These are phyloP conservation scores for Stachybotrys elegans DNA, from an alignment of 2,329 filamentous ascomycete genomes.

Conservation along the genomic window DNA sequence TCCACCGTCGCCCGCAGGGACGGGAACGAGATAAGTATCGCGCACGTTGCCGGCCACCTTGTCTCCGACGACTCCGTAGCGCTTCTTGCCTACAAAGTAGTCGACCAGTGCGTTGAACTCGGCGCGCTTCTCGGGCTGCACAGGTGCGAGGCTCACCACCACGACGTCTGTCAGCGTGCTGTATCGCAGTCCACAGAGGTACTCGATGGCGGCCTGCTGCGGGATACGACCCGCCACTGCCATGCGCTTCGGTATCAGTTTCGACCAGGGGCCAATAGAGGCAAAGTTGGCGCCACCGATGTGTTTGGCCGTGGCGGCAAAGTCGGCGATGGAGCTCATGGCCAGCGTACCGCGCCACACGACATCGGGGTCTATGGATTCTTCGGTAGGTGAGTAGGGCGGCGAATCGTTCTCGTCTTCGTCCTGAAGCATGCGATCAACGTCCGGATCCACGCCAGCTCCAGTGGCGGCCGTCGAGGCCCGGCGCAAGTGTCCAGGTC, in stretches of 20 bases:
- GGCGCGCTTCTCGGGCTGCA: conserved; percentile 52
- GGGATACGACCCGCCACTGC: conserved; percentile 76
- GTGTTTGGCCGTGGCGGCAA: conserved; percentile 73
- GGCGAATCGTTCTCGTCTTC: conserved; percentile 62
- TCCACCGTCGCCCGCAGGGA: conserved; percentile 64
- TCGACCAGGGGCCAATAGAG: conserved; percentile 62
- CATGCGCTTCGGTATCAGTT: conserved; percentile 66
- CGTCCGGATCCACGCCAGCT: conserved; percentile 75
- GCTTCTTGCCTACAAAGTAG: conserved; percentile 76
- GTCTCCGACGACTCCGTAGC: conserved; percentile 84
- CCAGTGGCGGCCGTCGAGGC: conserved; percentile 47
- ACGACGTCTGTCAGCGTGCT: conserved; percentile 79
- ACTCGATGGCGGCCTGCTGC: conserved; percentile 78
- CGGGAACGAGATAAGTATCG: conserved; percentile 86
- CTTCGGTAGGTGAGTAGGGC: conserved; percentile 77
- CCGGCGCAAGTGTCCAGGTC: conserved; percentile 37
- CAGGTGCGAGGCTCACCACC: conserved; percentile 66
- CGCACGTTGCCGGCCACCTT: conserved; percentile 70
- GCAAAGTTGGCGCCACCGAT: conserved; percentile 76
- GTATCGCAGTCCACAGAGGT: conserved; percentile 81
- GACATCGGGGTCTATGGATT: conserved; percentile 59
- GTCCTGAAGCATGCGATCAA: conserved; percentile 83
- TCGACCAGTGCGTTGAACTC: conserved; percentile 75
- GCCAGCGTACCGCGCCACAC: conserved; percentile 73
- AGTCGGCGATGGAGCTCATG: conserved; percentile 74